Conservation (phyloP, 2,329 filamentous ascomycete genomes). For the Alternaria brassicicola region DNA sequence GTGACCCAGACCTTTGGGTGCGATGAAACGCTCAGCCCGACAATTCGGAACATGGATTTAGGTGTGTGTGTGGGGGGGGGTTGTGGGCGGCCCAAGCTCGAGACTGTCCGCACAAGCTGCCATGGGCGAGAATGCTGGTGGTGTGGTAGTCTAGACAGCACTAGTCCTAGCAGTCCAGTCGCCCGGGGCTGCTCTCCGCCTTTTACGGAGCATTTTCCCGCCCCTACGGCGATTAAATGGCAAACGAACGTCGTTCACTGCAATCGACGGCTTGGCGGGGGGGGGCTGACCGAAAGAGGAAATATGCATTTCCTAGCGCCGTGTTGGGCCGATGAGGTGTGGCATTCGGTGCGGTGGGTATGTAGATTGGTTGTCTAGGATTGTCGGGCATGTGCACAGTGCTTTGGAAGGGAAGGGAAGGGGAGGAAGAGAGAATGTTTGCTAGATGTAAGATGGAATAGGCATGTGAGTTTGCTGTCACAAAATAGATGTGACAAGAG, state of each 20-base stretch:
- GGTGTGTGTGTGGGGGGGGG: not conserved
- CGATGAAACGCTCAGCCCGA: not conserved
- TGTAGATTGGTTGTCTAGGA: not conserved
- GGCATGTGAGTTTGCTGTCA: no score
- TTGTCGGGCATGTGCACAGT: no score
- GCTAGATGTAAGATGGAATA: no score
- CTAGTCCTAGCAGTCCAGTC: not conserved
- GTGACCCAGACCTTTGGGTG: not conserved
- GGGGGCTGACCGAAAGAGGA: not conserved
- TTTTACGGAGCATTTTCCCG: not conserved
- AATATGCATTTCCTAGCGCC: not conserved
- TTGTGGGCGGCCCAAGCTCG: not conserved
- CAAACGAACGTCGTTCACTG: conserved; percentile 4
- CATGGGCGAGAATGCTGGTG: not conserved
- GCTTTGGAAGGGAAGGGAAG: no score
- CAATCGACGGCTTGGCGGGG: conserved; percentile 5
- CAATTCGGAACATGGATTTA: not conserved
- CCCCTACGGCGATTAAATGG: not conserved
- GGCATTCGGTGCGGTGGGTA: not conserved
- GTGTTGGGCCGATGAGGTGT: not conserved
- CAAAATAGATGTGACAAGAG: not conserved
- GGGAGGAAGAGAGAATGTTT: no score
- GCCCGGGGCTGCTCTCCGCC: not conserved
- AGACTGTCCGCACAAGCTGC: not conserved
- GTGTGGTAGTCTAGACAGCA: not conserved